phyloP scores from a whole-genome alignment of 768 basidiomycete genomes.

The Candolleomyces aberdarensis region DNA sequence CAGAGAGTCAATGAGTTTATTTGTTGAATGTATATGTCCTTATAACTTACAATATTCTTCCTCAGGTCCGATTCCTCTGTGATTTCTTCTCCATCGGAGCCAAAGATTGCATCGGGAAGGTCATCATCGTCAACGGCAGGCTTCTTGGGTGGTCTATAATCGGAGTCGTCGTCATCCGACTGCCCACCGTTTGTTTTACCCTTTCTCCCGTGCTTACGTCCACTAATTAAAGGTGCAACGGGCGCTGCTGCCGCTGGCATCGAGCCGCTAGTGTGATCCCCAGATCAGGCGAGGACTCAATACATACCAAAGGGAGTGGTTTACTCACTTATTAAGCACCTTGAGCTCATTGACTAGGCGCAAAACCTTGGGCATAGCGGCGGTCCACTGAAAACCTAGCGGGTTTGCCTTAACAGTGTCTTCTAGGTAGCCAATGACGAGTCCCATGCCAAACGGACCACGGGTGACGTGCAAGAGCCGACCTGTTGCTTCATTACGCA shows the following conservation, averaged over 20 bases:
- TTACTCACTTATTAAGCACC: too few species aligned
- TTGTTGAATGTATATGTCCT: not conserved
- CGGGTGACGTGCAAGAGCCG: too few species aligned
- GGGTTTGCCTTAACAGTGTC: too few species aligned
- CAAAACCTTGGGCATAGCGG: not conserved
- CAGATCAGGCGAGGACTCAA: not conserved
- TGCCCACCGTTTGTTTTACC: not conserved
- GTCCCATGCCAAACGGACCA: too few species aligned
- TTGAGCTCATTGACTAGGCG: not conserved
- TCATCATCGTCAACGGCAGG: not conserved
- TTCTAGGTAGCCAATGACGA: too few species aligned
- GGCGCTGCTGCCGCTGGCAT: not conserved
- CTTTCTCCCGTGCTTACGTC: not conserved
- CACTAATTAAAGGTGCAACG: not conserved
- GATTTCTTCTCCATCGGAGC: constrained; percentile 8
- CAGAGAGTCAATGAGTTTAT: not conserved
- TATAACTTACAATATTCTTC: not conserved
- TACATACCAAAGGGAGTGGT: too few species aligned
- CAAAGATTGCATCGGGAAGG: not conserved
- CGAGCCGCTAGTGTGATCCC: not conserved
- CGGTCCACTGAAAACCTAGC: too few species aligned
- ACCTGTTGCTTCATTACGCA: too few species aligned
- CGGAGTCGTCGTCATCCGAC: not conserved
- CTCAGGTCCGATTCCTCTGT: not conserved
- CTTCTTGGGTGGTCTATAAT: not conserved